Percentiles rank a stretch among this genome's conserved stretches.
phyloP scores from a whole-genome alignment of 352 stramenopile species.

The Globisporangium paroecandrum region DNA sequence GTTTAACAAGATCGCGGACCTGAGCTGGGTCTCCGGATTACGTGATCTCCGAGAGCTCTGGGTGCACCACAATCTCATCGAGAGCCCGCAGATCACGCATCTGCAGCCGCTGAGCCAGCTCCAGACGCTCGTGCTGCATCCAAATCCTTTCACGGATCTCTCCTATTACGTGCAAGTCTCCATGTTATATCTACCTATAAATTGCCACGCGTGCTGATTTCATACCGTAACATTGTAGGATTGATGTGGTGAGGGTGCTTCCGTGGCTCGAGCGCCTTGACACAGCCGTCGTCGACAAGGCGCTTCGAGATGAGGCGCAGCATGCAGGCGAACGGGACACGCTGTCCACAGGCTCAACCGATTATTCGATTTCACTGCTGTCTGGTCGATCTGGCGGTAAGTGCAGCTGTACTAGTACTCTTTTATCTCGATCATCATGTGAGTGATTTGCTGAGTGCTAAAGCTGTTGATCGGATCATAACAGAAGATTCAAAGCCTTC shows the following conservation, averaged over 20 bases:
- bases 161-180: constrained; percentile 43
- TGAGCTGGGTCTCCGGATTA: constrained; percentile 38
- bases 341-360: constrained; percentile 33
- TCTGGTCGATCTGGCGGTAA: constrained; percentile 23
- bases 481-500: neutral
- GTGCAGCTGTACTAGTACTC: too few species aligned
- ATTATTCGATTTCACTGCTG: constrained; percentile 34
- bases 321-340: constrained; percentile 30
- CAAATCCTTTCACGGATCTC: constrained; percentile 62
- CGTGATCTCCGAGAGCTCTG: constrained; percentile 52
- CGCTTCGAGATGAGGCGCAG: constrained; percentile 40
- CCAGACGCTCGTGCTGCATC: constrained; percentile 51
- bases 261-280: constrained; percentile 57
- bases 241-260: constrained; percentile 32
- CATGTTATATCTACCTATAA: neutral
- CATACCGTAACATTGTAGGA: constrained; percentile 13
- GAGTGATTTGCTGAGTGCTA: too few species aligned
- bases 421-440: too few species aligned
- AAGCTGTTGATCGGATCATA: neutral
- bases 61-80: constrained; percentile 54
- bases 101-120: constrained; percentile 42
- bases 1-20: constrained; percentile 48
- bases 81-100: constrained; percentile 41
- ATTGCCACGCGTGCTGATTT: neutral
- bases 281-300: constrained; percentile 36